phyloP scores from a whole-genome alignment of 177 flowering plant genomes.

The Telopea speciosissima region DNA sequence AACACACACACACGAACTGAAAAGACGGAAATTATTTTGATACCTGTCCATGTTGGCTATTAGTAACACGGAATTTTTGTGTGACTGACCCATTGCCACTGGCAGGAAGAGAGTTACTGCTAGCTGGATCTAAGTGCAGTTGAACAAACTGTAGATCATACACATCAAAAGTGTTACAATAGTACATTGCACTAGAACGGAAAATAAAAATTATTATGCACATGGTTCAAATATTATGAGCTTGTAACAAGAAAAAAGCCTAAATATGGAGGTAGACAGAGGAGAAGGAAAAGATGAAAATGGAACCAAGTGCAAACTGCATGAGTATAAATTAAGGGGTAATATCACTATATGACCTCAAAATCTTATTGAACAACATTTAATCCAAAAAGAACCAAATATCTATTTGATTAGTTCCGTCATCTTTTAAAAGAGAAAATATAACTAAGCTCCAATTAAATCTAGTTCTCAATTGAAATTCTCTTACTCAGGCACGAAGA shows the following conservation, averaged over 20 bases:
- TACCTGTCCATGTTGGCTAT: slow-evolving; percentile 96
- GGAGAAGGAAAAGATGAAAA: background rate
- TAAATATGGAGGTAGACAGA: no score
- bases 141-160: slow-evolving; percentile 66
- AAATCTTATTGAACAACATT: no score
- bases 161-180: slow-evolving; percentile 8
- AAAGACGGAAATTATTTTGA: no score
- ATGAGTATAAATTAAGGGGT: background rate
- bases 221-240: no score
- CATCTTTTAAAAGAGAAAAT: no score
- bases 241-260: no score
- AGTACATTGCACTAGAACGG: background rate
- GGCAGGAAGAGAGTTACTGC: slow-evolving; percentile 65
- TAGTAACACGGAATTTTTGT: slow-evolving; percentile 65
- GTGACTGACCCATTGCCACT: slow-evolving; percentile 61
- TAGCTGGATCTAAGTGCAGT: slow-evolving; percentile 83
- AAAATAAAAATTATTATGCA: background rate
- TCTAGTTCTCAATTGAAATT: no score
- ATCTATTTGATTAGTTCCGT: no score
- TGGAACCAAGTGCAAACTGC: background rate
- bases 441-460: no score
- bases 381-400: background rate
- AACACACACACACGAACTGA: no score
- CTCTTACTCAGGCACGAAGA: no score
- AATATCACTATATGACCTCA: background rate